phyloP scores from a whole-genome alignment of 306 rosid species.

The Castanopsis chinensis region DNA sequence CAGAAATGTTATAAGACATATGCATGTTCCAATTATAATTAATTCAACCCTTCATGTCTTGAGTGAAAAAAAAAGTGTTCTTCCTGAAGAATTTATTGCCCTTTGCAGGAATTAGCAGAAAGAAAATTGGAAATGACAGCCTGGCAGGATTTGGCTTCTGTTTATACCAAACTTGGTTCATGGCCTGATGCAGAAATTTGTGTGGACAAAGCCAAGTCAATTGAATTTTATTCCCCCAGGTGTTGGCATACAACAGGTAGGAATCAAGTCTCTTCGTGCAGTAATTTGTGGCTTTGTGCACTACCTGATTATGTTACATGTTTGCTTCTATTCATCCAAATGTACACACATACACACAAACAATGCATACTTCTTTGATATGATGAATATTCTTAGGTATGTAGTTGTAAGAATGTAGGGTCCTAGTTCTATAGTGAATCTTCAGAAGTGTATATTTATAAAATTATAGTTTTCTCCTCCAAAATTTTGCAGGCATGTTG shows the following conservation, averaged over 20 bases:
- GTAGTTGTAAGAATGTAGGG: not conserved
- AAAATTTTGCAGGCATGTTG: conserved; percentile 41
- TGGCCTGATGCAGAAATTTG: conserved; percentile 83
- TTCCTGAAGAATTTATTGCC: conserved; percentile 4
- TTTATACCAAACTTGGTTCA: conserved; percentile 56
- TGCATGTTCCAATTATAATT: not conserved
- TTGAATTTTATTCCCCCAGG: conserved; percentile 55
- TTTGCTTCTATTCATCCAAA: conserved; percentile 5
- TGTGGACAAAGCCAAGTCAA: conserved; percentile 54
- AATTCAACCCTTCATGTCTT: conserved; percentile 6
- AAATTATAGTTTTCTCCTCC: not conserved
- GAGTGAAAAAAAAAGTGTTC: not conserved
- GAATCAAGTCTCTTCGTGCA: conserved; percentile 1
- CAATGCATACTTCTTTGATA: not conserved
- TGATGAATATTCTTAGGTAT: not conserved
- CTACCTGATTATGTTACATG: not conserved
- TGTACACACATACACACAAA: not conserved
- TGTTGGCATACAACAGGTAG: conserved; percentile 76
- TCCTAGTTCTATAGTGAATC: not conserved
- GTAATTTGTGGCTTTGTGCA: not conserved
- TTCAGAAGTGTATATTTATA: not conserved
- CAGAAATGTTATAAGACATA: not conserved
- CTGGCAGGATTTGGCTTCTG: conserved; percentile 79
- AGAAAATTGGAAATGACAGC: conserved; percentile 58
- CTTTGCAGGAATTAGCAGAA: conserved; percentile 52